A percentile compares a stretch with the other conserved stretches of the same genome.
phyloP scores from a whole-genome alignment of 139 green algal species.

The Bryopsis sp. region DNA sequence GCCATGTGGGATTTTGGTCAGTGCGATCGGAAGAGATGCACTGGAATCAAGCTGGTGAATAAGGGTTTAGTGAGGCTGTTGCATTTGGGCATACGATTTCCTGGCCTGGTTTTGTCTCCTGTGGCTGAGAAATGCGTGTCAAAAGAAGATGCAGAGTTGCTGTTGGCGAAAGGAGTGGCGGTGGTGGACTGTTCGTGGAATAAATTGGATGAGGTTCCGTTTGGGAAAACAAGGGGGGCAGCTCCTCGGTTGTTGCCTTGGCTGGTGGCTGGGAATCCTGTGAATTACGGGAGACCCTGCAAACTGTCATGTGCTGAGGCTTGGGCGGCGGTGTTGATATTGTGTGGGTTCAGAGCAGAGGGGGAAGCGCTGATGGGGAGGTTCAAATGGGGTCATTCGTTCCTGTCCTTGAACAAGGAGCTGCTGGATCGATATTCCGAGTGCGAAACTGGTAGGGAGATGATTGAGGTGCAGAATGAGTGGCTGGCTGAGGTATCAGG shows the following conservation, averaged over 20 bases:
- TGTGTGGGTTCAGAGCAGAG: conserved; percentile 62
- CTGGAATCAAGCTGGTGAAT: conserved; percentile 53
- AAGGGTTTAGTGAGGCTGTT: conserved; percentile 65
- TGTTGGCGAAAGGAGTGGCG: conserved; percentile 71
- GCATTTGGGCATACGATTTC: conserved; percentile 61
- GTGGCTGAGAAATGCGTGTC: conserved; percentile 57
- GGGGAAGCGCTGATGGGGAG: conserved; percentile 49
- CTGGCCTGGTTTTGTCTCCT: conserved; percentile 76
- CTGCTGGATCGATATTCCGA: conserved; percentile 74
- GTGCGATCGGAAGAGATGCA: conserved; percentile 81
- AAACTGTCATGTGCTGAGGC: conserved; percentile 96
- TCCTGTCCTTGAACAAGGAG: conserved; percentile 79
- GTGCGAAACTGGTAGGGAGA: conserved; percentile 59
- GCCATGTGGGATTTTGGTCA: conserved; percentile 90
- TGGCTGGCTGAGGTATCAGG: conserved; percentile 37
- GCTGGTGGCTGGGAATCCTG: conserved; percentile 93
- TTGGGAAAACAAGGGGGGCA: conserved; percentile 42
- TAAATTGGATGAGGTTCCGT: conserved; percentile 90
- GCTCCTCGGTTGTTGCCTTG: conserved; percentile 86
- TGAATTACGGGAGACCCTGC: conserved; percentile 90
- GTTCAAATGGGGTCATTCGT: conserved; percentile 91
- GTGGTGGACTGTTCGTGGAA: conserved; percentile 99
- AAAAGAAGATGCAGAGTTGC: conserved; percentile 62
- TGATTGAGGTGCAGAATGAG: conserved; percentile 70
- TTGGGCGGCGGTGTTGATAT: conserved; percentile 71